phyloP scores from a whole-genome alignment of 768 basidiomycete species.

The Rubroboletus satanas region DNA sequence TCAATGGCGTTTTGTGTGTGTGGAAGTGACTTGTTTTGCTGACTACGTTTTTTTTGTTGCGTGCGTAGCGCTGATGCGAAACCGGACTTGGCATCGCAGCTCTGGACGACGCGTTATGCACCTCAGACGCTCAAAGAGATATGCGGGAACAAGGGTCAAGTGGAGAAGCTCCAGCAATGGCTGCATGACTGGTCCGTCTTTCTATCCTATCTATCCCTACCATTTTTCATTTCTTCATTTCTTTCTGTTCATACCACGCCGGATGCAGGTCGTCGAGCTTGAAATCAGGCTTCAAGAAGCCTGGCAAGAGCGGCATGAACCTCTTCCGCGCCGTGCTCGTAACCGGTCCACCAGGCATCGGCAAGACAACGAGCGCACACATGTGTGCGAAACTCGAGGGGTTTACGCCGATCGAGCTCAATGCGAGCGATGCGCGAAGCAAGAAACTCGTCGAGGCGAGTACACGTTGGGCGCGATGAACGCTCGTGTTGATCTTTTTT shows the following conservation, averaged over 20 bases:
- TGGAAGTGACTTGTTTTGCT: not conserved
- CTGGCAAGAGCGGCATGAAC: constrained; percentile 88
- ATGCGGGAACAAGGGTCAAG: constrained; percentile 90
- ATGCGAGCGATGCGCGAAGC: constrained; percentile 92
- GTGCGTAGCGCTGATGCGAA: constrained; percentile 27
- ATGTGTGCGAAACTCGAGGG: constrained; percentile 87
- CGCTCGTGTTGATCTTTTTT: not conserved
- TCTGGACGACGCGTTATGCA: constrained; percentile 96
- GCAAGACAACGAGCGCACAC: constrained; percentile 96
- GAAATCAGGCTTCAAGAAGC: constrained; percentile 84
- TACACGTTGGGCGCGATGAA: too few relatives aligned
- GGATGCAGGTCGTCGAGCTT: constrained; percentile 62
- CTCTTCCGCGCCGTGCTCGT: constrained; percentile 83
- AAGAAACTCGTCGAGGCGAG: constrained; percentile 93
- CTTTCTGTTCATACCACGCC: not conserved
- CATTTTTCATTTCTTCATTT: too few relatives aligned
- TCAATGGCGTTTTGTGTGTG: not conserved
- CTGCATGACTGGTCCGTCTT: constrained; percentile 73
- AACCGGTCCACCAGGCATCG: constrained; percentile 93
- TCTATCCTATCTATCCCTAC: not conserved
- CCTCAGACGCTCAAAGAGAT: constrained; percentile 85
- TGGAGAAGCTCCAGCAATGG: constrained; percentile 89
- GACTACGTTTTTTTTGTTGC: not conserved
- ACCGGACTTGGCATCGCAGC: constrained; percentile 53
- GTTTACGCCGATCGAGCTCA: constrained; percentile 90